Evolutionary conservation across 352 stramenopile genomes (phyloP), one percentile per base, ranked within the genome.

Genomic region (Phytophthora colocasiae): DNA sequence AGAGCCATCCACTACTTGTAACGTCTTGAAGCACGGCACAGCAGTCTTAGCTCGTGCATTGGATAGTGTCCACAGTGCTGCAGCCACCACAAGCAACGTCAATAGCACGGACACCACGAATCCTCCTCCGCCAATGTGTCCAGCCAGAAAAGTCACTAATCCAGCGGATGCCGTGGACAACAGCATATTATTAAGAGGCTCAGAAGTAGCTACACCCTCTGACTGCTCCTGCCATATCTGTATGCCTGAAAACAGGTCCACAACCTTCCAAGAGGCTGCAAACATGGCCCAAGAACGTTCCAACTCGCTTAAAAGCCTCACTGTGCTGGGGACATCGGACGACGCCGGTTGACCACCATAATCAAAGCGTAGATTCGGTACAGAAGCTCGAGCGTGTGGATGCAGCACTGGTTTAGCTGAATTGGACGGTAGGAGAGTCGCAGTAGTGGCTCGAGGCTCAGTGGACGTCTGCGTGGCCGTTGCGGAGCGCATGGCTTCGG

Each of bases 221-320:
- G 63, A 15, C 40, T 84, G 74, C 60, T 91, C 78, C 56, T 90
- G 80, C 74, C 80, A 91, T 49, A 91, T 79, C 62, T 91, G 83
- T 62, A 88, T 69, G 56, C 83, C 83, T 4, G 72, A 77, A 47
- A 91, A 91, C 46, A 91, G 65, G 45, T 91, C 83, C 57, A 85
- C 79, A 43, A 90, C 83, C 44, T 73, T 78, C 83, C 83, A 91
- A 32, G 67, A 80, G 26, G 80, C 78, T 4, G 78, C 69, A 58
- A 91, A 91, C 83, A 91, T 91, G 62, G 81, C 70, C 80, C 81
- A 90, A 9, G 83, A 91, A 17, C 71, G 67, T 63, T 91, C 83
- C n/a, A 91, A 60, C 50, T 91, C 83, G 58, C 81, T 89, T 69
- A 91, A 59, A 27, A 91, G 69, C 71, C 87, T 90, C 22, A 91